Conservation (phyloP, 2,329 filamentous ascomycete species). For the Cryphonectria carpinicola region DNA sequence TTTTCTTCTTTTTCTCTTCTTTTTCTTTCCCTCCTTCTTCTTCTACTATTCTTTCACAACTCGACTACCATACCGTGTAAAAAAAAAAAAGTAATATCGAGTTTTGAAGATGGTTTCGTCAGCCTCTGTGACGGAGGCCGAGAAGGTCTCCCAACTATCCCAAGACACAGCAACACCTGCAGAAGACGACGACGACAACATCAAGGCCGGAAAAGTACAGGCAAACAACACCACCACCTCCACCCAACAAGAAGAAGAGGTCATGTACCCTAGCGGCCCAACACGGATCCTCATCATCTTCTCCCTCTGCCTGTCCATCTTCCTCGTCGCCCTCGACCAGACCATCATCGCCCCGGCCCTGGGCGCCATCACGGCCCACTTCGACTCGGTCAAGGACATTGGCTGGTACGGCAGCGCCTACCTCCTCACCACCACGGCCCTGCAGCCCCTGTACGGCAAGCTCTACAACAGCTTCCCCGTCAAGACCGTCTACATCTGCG, state of each 20-base stretch:
- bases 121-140: conserved; percentile 6
- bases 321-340: conserved; percentile 56
- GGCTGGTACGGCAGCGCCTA: conserved; percentile 58
- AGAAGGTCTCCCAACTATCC: conserved; percentile 9
- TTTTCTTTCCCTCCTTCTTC: no score
- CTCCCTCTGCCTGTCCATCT: conserved; percentile 51
- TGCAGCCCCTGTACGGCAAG: conserved; percentile 55
- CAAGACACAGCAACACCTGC: conserved; percentile 1
- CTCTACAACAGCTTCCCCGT: conserved; percentile 56
- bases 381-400: conserved; percentile 50
- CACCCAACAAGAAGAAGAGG: conserved; percentile 25
- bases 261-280: conserved; percentile 45
- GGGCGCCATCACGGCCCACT: conserved; percentile 54
- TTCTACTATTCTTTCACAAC: background rate
- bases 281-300: conserved; percentile 47
- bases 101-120: background rate
- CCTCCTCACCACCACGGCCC: conserved; percentile 52
- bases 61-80: background rate
- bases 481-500: conserved; percentile 49
- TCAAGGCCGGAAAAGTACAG: background rate
- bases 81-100: no score
- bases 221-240: background rate
- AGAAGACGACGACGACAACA: background rate
- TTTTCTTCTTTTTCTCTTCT: no score
- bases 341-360: conserved; percentile 58